Evolutionary conservation across 2,329 filamentous ascomycete genomes (phyloP).

Genomic region (Fusarium pininemorale): DNA sequence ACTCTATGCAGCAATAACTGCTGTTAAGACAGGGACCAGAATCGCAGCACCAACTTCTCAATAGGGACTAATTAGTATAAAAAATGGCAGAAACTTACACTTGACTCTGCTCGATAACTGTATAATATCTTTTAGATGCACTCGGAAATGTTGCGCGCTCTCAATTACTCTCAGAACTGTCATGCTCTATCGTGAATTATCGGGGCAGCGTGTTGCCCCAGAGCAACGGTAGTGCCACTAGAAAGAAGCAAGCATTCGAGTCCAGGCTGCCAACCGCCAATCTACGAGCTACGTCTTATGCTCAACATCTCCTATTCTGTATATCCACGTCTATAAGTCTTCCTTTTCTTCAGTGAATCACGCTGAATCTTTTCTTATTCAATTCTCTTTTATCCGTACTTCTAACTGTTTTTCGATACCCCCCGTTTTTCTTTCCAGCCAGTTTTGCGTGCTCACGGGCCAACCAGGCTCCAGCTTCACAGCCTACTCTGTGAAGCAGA

Average conservation of each 20-base stretch:
- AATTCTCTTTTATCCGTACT: background rate
- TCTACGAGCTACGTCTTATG: slow-evolving; percentile 16
- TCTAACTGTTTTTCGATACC: background rate
- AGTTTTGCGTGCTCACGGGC: background rate
- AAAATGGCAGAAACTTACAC: background rate
- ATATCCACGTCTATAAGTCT: slow-evolving; percentile 8
- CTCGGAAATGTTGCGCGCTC: background rate
- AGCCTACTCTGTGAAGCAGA: slow-evolving; percentile 1
- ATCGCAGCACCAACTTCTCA: background rate
- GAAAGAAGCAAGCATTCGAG: slow-evolving; percentile 29
- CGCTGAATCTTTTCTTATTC: background rate
- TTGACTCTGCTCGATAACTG: too few relatives aligned
- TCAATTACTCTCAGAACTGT: background rate
- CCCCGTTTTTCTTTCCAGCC: background rate
- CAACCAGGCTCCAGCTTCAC: background rate
- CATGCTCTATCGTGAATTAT: slow-evolving; percentile 41
- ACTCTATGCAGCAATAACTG: slow-evolving; percentile 46
- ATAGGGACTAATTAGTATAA: background rate
- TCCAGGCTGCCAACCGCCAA: slow-evolving; percentile 29
- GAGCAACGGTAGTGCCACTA: slow-evolving; percentile 37
- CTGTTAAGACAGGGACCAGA: slow-evolving; percentile 38
- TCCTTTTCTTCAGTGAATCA: background rate
- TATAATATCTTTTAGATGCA: background rate
- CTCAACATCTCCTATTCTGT: background rate
- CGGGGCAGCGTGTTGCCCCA: slow-evolving; percentile 38